Evolutionary conservation across 441 rosid genomes (phyloP), one percentile per base, ranked within the genome.

Genomic region (Croton laevigatus): DNA sequence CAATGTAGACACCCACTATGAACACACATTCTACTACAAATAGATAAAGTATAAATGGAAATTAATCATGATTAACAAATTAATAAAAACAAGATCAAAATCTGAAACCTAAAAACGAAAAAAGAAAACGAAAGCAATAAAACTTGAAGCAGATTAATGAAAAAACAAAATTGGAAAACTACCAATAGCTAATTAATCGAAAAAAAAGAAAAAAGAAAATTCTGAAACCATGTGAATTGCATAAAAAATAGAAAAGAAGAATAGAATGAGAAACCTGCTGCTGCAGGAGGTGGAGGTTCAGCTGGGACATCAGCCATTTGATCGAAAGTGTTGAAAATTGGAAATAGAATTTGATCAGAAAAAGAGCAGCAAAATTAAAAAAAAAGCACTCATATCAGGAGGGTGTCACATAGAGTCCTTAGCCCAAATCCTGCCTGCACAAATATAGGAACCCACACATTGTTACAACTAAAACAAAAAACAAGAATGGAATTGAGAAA

Each of bases 371-470:
- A 19, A 17, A 59, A 38, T 63, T 49, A 66, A 75, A 73, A 72
- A n/a, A 70, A 74, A 78, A 68, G 68, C 84, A 78, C 79, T 76
- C 83, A 60, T 68, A 72, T 68, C 67, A 49, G 61, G 74, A 70
- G 61, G 74, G 68, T 71, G 78, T 55, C 77, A 70, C 66, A 70
- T 73, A 73, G 66, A 66, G 71, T 70, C 82, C 81, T 74, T 76
- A 55, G 81, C 77, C 80, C 73, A 79, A 72, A 74, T 65, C 72
- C 81, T 76, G 67, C 72, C 81, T 80, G 76, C 84, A 76, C 19
- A 51, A 8, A 53, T 11, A 53, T 7, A 53, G 9, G 19, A 17
- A 17, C 0, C 8, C 17, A 11, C 5, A 59, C 52, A 58, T 5
- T 45, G 54, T 16, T 46, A 57, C 32, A 22, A 34, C n/a, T 34